Base-by-base conservation (phyloP, 1,284 basidiomycete species). In the Cryptococcus maquisensis region DNA sequence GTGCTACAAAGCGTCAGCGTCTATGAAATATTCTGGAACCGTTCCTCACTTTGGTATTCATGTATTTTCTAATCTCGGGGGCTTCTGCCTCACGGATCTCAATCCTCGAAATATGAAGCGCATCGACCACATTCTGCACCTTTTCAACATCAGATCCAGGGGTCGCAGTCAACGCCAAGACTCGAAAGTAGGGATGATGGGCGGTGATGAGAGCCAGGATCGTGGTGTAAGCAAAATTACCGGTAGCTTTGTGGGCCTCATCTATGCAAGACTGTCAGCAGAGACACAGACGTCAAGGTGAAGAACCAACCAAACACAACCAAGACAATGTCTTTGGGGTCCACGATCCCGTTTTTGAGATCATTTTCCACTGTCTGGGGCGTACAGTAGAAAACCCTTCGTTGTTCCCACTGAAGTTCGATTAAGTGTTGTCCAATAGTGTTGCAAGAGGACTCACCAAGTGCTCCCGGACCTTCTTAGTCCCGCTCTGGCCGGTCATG, bases 321-420 rank as follows among this genome's bases (percentile, higher is more conserved):
- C 5, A 91, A 85, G 54, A 94, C 81, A 57, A 82, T 80, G 23
- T 84, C 88, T 40, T 80, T 75, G 0, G 87, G 82, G 68, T 98
- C 89, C 64, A 90, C 87, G 18, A 81, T 84, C 16, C 85, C 85
- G 1, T 81, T 82, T 7, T 77, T 78, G 24, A 98, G 78, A 71
- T 98, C 96, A 63, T 96, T 97, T 56, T 90, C 80, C 23, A 98
- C 81, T 0, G 95, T 98, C 71, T 98, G 96, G 0, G 96, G 95
- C 0, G 96, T 99, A 84, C 96, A 94, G 75, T 95, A 99, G 70
- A 98, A 93, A 23, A 98, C 86, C 6, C 94, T 82, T 72, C 95
- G 92, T 61, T 87, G 64, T 8, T 58, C 68, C 78, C 70, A 78
- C 69, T 64, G 49, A 20, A 9, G 13, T 21, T n/a, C n/a, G 28